Conservation (phyloP, 495 filamentous ascomycete species). For the Aspergillus biplanus region DNA sequence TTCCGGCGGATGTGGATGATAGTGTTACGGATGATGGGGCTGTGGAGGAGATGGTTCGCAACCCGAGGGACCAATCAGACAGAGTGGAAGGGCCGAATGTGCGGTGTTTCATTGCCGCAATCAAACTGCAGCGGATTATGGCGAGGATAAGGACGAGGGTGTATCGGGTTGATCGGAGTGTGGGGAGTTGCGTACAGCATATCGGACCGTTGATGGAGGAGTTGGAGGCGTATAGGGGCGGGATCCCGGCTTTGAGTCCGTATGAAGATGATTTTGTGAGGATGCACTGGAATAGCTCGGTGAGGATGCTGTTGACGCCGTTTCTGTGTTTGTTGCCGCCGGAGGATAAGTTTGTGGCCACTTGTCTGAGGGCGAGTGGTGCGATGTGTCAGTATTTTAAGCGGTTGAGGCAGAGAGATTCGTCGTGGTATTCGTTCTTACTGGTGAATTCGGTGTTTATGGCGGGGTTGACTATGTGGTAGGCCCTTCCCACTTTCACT, state of each 20-base stretch:
- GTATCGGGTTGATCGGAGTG: conserved; percentile 42
- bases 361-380: conserved; percentile 39
- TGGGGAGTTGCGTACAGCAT: conserved; percentile 31
- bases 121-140: conserved; percentile 41
- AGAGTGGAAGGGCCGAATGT: conserved; percentile 11
- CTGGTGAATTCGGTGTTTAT: conserved; percentile 47
- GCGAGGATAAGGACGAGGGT: conserved; percentile 44
- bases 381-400: conserved; percentile 51
- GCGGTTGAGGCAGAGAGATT: conserved; percentile 39
- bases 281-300: conserved; percentile 46
- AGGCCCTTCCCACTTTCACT: conserved; percentile 17
- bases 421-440: conserved; percentile 45
- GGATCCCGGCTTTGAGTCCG: conserved; percentile 28
- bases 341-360: conserved; percentile 32
- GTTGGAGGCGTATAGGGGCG: conserved; percentile 38
- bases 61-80: not conserved
- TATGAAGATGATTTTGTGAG: conserved; percentile 42
- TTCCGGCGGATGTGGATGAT: conserved; percentile 35
- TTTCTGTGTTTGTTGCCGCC: conserved; percentile 41
- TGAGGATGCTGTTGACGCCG: conserved; percentile 44
- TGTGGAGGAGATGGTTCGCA: conserved; percentile 1
- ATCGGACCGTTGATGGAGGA: conserved; percentile 33
- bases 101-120: conserved; percentile 36
- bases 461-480: conserved; percentile 47
- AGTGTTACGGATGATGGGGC: conserved; percentile 28